These are phyloP conservation scores for Xylaria curta DNA, from an alignment of 495 filamentous ascomycete species.

Conservation along the genomic window DNA sequence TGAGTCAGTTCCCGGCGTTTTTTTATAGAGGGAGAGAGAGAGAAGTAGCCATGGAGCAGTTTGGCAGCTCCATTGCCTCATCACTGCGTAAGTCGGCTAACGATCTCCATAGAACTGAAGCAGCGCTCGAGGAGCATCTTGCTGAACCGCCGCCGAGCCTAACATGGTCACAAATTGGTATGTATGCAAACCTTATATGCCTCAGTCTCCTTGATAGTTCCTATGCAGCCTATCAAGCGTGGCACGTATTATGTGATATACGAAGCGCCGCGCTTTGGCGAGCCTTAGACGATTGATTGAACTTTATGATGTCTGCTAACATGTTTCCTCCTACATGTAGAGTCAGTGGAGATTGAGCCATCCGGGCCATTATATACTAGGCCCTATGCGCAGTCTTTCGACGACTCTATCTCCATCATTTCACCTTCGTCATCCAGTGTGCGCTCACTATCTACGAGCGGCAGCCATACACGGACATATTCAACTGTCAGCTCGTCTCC, in stretches of 20 bases:
- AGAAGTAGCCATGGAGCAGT: background rate
- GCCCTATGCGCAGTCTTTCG: conserved; percentile 2
- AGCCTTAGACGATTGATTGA: background rate
- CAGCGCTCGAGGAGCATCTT: conserved; percentile 23
- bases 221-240: background rate
- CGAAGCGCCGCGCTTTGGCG: background rate
- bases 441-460: conserved; percentile 8
- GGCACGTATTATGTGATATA: background rate
- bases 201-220: background rate
- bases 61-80: background rate
- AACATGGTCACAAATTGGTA: conserved; percentile 30
- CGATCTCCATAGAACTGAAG: conserved; percentile 11
- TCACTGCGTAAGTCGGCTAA: background rate
- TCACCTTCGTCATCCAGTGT: conserved; percentile 25
- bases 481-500: conserved; percentile 26
- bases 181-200: background rate
- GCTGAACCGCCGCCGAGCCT: conserved; percentile 18
- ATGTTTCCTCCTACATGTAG: background rate
- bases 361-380: conserved; percentile 12
- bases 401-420: background rate
- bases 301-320: background rate
- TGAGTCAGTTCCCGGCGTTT: conserved; percentile 6
- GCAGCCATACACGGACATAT: conserved; percentile 17
- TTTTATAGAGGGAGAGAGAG: background rate
- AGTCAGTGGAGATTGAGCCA: conserved; percentile 29